Conservation (phyloP, 768 basidiomycete genomes). For the Pulveroboletus sp. region DNA sequence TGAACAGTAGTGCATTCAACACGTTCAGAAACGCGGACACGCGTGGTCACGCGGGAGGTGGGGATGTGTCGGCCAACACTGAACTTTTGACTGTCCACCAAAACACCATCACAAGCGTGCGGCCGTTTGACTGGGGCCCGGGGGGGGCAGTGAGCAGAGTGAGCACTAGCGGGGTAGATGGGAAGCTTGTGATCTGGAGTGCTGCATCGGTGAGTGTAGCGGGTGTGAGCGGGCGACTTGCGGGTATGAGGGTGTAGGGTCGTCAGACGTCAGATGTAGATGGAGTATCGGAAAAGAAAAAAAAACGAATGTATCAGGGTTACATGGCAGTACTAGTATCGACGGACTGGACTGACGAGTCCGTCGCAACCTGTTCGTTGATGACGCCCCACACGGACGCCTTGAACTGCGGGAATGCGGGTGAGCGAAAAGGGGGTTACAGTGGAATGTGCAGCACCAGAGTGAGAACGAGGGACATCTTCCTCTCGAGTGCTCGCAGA, state of each 20-base stretch:
- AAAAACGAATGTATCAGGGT: background rate
- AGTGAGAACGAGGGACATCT: conserved; percentile 93
- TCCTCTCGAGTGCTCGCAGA: conserved; percentile 79
- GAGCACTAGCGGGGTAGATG: conserved; percentile 92
- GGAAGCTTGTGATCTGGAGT: conserved; percentile 88
- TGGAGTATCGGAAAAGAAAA: background rate
- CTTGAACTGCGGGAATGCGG: conserved; percentile 62
- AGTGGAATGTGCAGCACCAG: conserved; percentile 45
- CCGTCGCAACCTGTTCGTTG: conserved; percentile 57
- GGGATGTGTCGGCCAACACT: conserved; percentile 46
- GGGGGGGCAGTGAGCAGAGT: conserved; percentile 64
- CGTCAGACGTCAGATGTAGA: background rate
- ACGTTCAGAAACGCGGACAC: conserved; percentile 90
- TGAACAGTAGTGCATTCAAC: conserved; percentile 92
- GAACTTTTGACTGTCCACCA: conserved; percentile 91
- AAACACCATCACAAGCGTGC: conserved; percentile 94
- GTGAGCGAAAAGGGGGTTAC: conserved; percentile 3
- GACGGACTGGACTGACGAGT: conserved; percentile 12
- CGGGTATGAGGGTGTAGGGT: conserved; percentile 39
- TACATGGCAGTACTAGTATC: conserved; percentile 18
- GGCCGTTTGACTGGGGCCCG: conserved; percentile 57
- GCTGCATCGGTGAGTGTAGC: conserved; percentile 49
- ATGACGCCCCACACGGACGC: conserved; percentile 95
- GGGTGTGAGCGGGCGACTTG: conserved; percentile 45
- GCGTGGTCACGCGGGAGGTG: conserved; percentile 44